These are phyloP conservation scores for Protomyces gravidus DNA, from an alignment of 1,139 yeast species.

Conservation along the genomic window DNA sequence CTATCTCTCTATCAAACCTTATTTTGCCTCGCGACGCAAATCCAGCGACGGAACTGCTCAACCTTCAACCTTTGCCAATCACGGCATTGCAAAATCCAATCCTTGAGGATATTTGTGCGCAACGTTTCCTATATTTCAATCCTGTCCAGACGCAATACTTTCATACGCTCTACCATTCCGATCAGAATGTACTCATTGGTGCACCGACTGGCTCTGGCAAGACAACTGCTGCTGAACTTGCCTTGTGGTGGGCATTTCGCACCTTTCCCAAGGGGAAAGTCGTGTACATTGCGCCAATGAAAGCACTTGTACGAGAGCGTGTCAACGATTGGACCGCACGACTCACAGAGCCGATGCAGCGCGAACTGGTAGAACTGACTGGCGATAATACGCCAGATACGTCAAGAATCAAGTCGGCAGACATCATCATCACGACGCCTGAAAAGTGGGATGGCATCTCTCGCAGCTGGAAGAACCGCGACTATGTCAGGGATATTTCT, in stretches of 20 bases:
- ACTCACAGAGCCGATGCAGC: slow-evolving; percentile 56
- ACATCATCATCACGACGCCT: slow-evolving; percentile 92
- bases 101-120: slow-evolving; percentile 62
- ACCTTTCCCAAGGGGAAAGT: slow-evolving; percentile 35
- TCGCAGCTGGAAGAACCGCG: slow-evolving; percentile 95
- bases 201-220: slow-evolving; percentile 99
- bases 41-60: slow-evolving; percentile 69
- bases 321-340: slow-evolving; percentile 90
- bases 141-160: slow-evolving; percentile 99
- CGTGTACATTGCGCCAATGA: slow-evolving; percentile 93
- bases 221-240: slow-evolving; percentile 93
- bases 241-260: slow-evolving; percentile 68
- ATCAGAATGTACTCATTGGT: slow-evolving; percentile 82
- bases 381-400: slow-evolving; percentile 96
- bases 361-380: slow-evolving; percentile 81
- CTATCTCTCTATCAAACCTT: slow-evolving; percentile 84
- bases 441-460: slow-evolving; percentile 98
- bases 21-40: slow-evolving; percentile 86
- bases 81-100: slow-evolving; percentile 67
- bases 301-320: slow-evolving; percentile 92
- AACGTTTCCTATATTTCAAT: slow-evolving; percentile 77
- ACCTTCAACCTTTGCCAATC: slow-evolving; percentile 80
- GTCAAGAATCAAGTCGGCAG: slow-evolving; percentile 77
- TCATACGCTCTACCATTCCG: slow-evolving; percentile 76
- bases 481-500: slow-evolving; percentile 85